A percentile compares a stretch with the other conserved stretches of the same genome.
These are phyloP conservation scores for Microcyclospora pomicola DNA, from an alignment of 2,329 filamentous ascomycete species.

Conservation along the genomic window DNA sequence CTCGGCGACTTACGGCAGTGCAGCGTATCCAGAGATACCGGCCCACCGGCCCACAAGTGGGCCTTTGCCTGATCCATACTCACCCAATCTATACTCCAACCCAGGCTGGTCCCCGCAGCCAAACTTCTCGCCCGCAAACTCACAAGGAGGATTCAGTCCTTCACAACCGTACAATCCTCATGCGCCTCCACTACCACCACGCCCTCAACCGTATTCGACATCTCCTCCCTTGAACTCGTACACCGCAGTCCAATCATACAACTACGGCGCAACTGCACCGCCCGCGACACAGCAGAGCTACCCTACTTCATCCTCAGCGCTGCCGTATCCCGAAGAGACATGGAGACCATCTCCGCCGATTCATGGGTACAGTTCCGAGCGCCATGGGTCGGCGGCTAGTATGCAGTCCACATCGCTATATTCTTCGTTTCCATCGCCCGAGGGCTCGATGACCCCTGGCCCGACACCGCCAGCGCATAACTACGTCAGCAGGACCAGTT, in stretches of 20 bases:
- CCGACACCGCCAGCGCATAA: conserved; percentile 35
- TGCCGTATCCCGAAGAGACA: conserved; percentile 12
- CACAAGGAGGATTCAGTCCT: conserved; percentile 9
- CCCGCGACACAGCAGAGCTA: too few relatives aligned
- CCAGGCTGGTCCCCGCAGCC: conserved; percentile 11
- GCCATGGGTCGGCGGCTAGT: conserved; percentile 4
- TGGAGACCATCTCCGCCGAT: conserved; percentile 10
- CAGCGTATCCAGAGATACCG: conserved; percentile 12
- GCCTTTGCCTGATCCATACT: conserved; percentile 12
- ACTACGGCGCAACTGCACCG: too few relatives aligned
- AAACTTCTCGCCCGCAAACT: conserved; percentile 10
- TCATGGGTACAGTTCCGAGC: conserved; percentile 7
- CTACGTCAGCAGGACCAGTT: conserved; percentile 25
- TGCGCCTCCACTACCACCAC: conserved; percentile 10
- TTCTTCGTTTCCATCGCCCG: conserved; percentile 20
- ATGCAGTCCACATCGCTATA: conserved; percentile 11
- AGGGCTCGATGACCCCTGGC: conserved; percentile 35
- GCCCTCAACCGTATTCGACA: conserved; percentile 7
- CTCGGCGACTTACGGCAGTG: conserved; percentile 4
- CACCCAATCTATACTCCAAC: conserved; percentile 9
- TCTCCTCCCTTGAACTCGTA: background rate
- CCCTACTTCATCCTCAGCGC: background rate
- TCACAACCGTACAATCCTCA: conserved; percentile 5
- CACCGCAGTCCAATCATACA: too few relatives aligned
- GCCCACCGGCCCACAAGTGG: conserved; percentile 14